phyloP scores from a whole-genome alignment of 2,329 filamentous ascomycete species.

The Aspergillus calidoustus region DNA sequence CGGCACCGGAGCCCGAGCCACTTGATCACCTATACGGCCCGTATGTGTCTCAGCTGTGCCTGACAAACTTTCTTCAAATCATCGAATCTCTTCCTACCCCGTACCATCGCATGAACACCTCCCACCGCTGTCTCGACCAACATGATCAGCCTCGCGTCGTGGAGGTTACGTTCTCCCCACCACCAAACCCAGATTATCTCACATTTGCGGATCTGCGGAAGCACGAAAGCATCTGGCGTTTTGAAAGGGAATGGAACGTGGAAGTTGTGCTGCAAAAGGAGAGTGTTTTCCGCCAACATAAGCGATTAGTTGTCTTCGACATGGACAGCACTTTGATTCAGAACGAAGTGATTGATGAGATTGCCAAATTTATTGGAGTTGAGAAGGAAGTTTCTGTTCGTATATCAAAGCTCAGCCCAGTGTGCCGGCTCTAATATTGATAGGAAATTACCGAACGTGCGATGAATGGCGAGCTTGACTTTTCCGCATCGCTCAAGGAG shows the following conservation, averaged over 20 bases:
- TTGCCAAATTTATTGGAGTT: conserved; percentile 83
- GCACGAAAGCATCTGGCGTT: conserved; percentile 80
- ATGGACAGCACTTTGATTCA: conserved; percentile 99
- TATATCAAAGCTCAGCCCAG: conserved; percentile 27
- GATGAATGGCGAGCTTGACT: conserved; percentile 96
- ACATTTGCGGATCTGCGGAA: conserved; percentile 71
- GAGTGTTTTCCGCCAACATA: conserved; percentile 74
- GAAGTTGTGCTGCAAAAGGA: conserved; percentile 79
- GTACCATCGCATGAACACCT: conserved; percentile 54
- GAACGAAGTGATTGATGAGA: conserved; percentile 95
- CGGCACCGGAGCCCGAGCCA: conserved; percentile 58
- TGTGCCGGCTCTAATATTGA: conserved; percentile 15
- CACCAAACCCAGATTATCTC: conserved; percentile 53
- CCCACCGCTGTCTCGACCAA: conserved; percentile 54
- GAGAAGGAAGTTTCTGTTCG: conserved; percentile 73
- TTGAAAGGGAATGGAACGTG: conserved; percentile 87
- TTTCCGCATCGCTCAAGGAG: conserved; percentile 79
- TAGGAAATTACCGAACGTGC: conserved; percentile 84
- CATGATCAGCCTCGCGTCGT: conserved; percentile 56
- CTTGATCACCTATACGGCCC: conserved; percentile 60
- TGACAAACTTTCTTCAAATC: conserved; percentile 60
- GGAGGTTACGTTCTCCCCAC: conserved; percentile 57
- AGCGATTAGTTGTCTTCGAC: conserved; percentile 90
- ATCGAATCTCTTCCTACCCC: conserved; percentile 55
- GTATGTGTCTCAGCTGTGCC: conserved; percentile 59